A percentile compares a stretch with the other conserved stretches of the same genome.
Evolutionary conservation across 2,329 filamentous ascomycete genomes (phyloP).

Genomic region (Hirsutella minnesotensis): DNA sequence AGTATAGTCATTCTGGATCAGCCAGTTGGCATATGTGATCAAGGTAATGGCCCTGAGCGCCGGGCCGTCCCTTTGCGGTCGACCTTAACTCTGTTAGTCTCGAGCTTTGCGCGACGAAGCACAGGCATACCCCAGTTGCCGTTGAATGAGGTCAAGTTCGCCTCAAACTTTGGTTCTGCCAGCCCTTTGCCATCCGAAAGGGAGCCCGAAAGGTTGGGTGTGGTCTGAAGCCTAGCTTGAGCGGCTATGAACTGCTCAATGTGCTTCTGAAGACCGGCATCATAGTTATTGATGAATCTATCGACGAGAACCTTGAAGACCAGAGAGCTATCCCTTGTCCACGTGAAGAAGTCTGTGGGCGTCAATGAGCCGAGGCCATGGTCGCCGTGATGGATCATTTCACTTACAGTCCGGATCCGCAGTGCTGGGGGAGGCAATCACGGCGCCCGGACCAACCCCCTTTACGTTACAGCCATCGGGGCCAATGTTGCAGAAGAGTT

Average conservation of each 20-base stretch:
- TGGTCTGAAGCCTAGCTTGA: conserved; percentile 53
- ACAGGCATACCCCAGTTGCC: conserved; percentile 46
- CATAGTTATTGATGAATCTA: conserved; percentile 46
- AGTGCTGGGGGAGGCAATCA: conserved; percentile 45
- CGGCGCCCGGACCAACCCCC: conserved; percentile 36
- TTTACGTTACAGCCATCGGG: conserved; percentile 35
- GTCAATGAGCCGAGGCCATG: background rate
- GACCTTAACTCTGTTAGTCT: conserved; percentile 24
- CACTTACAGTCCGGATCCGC: conserved; percentile 42
- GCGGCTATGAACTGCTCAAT: conserved; percentile 59
- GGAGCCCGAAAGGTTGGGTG: conserved; percentile 57
- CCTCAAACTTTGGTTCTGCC: conserved; percentile 64
- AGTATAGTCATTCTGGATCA: conserved; percentile 54
- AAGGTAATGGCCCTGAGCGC: conserved; percentile 64
- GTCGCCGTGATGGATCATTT: background rate
- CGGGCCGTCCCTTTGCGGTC: conserved; percentile 71
- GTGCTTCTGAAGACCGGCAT: conserved; percentile 41
- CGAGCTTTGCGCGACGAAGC: background rate
- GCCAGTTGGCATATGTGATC: conserved; percentile 60
- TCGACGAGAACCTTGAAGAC: conserved; percentile 60
- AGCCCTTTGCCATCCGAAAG: conserved; percentile 41
- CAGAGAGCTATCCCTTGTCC: conserved; percentile 64
- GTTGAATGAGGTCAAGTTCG: conserved; percentile 51
- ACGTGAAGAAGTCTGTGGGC: conserved; percentile 59
- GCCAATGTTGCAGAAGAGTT: conserved; percentile 49